Conservation (phyloP, 495 filamentous ascomycete species). For the Neurospora intermedia region DNA sequence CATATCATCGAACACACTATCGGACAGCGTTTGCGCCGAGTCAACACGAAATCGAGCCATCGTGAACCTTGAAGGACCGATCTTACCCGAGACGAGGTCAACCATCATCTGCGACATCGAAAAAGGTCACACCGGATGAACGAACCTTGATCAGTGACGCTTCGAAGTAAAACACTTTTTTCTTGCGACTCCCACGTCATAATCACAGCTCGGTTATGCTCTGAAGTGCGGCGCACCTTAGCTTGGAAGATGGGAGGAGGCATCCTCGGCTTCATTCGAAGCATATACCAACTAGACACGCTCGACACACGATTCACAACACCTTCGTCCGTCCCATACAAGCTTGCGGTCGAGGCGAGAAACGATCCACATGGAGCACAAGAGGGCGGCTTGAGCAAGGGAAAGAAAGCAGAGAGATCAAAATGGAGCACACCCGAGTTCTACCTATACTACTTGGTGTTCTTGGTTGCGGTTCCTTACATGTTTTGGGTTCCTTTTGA, state of each 20-base stretch:
- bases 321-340: conserved; percentile 55
- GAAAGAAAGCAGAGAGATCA: conserved; percentile 38
- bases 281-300: conserved; percentile 75
- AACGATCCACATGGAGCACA: conserved; percentile 20
- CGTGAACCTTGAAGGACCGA: background rate
- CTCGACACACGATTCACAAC: conserved; percentile 86
- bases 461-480: conserved; percentile 56
- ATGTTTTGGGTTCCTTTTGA: conserved; percentile 87
- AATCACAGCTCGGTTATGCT: background rate
- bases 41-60: background rate
- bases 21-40: background rate
- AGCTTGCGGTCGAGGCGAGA: conserved; percentile 33
- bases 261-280: conserved; percentile 36
- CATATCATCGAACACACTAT: background rate
- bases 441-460: conserved; percentile 65
- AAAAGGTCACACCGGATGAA: background rate
- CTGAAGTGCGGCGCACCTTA: background rate
- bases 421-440: conserved; percentile 86
- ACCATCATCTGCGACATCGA: background rate
- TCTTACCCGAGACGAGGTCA: background rate
- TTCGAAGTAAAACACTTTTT: background rate
- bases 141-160: background rate
- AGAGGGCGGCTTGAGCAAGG: conserved; percentile 18
- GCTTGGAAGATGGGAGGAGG: conserved; percentile 8
- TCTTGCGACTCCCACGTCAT: background rate